phyloP scores from a whole-genome alignment of 495 filamentous ascomycete species.

The Saxophila tyrrhenica region DNA sequence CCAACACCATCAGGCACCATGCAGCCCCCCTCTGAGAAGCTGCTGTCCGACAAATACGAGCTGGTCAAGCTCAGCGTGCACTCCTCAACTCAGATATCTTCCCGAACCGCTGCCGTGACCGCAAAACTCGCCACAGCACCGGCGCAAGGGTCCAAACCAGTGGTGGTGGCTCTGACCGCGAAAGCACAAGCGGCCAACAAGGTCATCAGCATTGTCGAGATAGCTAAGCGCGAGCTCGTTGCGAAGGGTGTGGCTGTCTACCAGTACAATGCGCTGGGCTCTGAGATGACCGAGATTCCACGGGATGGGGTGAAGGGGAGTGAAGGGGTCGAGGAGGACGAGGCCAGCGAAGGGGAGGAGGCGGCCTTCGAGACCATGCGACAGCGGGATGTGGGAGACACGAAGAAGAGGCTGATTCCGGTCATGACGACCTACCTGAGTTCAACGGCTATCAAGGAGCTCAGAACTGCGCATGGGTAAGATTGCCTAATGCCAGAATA shows the following conservation, averaged over 20 bases:
- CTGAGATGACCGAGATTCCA: conserved; percentile 31
- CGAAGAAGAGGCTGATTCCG: conserved; percentile 25
- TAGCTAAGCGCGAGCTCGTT: conserved; percentile 48
- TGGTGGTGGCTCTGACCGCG: conserved; percentile 39
- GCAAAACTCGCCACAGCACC: neutral
- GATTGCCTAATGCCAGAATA: conserved; percentile 5
- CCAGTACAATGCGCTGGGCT: conserved; percentile 40
- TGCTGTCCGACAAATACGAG: conserved; percentile 1
- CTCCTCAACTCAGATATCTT: conserved; percentile 7
- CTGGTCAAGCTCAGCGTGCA: conserved; percentile 1
- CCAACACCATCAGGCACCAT: neutral
- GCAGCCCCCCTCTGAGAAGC: neutral
- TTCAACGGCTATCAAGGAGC: conserved; percentile 39
- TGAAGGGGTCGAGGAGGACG: conserved; percentile 12
- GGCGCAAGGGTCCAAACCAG: conserved; percentile 17
- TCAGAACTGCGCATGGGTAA: conserved; percentile 39
- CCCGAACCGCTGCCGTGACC: neutral
- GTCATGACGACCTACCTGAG: conserved; percentile 52
- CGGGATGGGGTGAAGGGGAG: conserved; percentile 4
- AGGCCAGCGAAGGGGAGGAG: conserved; percentile 26
- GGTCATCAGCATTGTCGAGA: conserved; percentile 52
- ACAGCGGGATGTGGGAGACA: conserved; percentile 26
- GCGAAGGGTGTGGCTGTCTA: conserved; percentile 43
- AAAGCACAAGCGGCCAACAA: conserved; percentile 44
- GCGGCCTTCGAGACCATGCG: conserved; percentile 48